Percentiles rank a stretch among this genome's conserved stretches.
Conservation (phyloP, 345 rosid genomes). For the Bretschneidera sinensis region DNA sequence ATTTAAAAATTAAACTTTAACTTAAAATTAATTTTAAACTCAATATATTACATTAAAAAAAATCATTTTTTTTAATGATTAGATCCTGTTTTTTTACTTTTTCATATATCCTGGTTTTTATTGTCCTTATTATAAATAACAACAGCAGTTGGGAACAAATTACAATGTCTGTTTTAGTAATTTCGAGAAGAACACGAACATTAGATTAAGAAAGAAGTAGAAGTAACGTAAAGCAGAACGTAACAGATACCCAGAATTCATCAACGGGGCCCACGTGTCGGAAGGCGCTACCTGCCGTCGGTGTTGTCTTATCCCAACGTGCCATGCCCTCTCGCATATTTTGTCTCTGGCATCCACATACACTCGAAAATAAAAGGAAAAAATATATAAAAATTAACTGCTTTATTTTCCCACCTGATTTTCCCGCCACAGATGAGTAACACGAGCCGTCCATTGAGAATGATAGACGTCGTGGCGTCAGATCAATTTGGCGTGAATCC, state of each 20-base stretch:
- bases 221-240: too few species aligned
- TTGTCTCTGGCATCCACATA: not conserved
- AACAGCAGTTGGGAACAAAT: not conserved
- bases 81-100: too few species aligned
- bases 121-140: not conserved
- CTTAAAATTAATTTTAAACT: too few species aligned
- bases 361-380: not conserved
- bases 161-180: not conserved
- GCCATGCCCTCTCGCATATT: not conserved
- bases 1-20: too few species aligned
- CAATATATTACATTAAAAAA: too few species aligned
- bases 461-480: not conserved
- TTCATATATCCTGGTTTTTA: not conserved
- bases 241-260: constrained; percentile 24
- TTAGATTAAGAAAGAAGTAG: not conserved
- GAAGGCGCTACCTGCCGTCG: constrained; percentile 30
- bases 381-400: not conserved
- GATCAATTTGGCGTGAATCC: constrained; percentile 1
- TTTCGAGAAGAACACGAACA: not conserved
- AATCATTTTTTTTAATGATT: too few species aligned
- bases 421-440: constrained; percentile 39
- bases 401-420: constrained; percentile 25
- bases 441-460: constrained; percentile 14
- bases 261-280: constrained; percentile 22
- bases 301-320: constrained; percentile 39